These are phyloP conservation scores for Zygoascus biomembranicola DNA, from an alignment of 805 yeast genomes.

Conservation along the genomic window DNA sequence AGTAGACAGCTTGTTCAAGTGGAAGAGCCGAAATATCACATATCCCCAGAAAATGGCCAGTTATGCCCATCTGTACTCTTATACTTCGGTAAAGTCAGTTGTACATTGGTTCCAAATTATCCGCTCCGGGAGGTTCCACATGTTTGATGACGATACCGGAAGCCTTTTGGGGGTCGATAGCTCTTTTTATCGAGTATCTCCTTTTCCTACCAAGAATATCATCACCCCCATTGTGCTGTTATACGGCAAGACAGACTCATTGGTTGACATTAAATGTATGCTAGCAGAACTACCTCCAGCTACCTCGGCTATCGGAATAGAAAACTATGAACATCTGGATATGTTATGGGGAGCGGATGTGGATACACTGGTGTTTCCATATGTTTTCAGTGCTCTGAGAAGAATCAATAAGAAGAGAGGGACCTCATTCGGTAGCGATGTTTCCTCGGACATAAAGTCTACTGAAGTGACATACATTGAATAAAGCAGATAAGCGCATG, in stretches of 20 bases:
- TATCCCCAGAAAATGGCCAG: conserved; percentile 67
- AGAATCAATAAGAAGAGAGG: not conserved
- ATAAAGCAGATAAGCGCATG: no score
- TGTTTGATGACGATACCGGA: conserved; percentile 62
- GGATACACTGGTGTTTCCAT: conserved; percentile 23
- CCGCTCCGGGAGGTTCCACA: conserved; percentile 65
- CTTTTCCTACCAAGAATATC: conserved; percentile 60
- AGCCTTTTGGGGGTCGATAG: conserved; percentile 20
- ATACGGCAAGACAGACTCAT: conserved; percentile 73
- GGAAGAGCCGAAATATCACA: conserved; percentile 69
- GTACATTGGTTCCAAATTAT: conserved; percentile 97
- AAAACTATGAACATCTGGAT: conserved; percentile 81
- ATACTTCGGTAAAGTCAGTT: conserved; percentile 83
- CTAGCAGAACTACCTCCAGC: conserved; percentile 52
- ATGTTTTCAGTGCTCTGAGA: conserved; percentile 16
- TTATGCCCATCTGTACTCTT: conserved; percentile 81
- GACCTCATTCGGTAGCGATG: not conserved
- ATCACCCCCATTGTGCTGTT: conserved; percentile 65
- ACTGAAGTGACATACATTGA: no score
- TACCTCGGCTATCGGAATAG: conserved; percentile 44
- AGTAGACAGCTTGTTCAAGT: conserved; percentile 61
- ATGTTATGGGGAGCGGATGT: conserved; percentile 80
- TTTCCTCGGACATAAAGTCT: no score
- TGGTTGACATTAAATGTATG: conserved; percentile 81
- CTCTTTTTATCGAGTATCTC: conserved; percentile 42